phyloP scores from a whole-genome alignment of 306 rosid species.

The Luffa aegyptiaca region DNA sequence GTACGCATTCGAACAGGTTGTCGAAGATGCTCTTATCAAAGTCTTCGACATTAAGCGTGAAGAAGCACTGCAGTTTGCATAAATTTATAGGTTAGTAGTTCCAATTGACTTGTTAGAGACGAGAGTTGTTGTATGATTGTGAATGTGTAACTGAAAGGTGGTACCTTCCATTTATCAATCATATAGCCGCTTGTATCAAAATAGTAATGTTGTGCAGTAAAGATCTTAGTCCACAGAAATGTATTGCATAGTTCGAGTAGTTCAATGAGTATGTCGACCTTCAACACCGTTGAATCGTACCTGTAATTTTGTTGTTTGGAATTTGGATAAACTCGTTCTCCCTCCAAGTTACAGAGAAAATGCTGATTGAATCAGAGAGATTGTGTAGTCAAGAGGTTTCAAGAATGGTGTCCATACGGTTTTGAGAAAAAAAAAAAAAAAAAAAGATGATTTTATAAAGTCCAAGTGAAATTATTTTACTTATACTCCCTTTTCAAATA shows the following conservation, averaged over 20 bases:
- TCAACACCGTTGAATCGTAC: not conserved
- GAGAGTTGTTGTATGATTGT: not conserved
- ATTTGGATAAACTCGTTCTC: not conserved
- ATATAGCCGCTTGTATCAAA: not conserved
- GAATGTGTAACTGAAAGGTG: not conserved
- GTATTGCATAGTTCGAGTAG: not conserved
- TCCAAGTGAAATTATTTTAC: not conserved
- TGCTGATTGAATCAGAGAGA: not conserved
- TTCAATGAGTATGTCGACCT: not conserved
- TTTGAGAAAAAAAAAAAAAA: too few species aligned
- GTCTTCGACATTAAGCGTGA: slow-evolving; percentile 74
- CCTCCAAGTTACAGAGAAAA: not conserved
- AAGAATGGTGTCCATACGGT: not conserved
- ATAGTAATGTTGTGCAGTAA: slow-evolving; percentile 2
- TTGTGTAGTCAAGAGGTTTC: not conserved
- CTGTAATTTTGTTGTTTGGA: not conserved
- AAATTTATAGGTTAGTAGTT: slow-evolving; percentile 10
- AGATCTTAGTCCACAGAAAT: not conserved
- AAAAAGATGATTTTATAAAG: not conserved
- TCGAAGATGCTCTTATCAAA: slow-evolving; percentile 76
- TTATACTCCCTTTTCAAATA: too few species aligned
- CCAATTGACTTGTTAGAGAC: not conserved
- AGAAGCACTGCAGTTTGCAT: slow-evolving; percentile 54
- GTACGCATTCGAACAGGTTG: slow-evolving; percentile 38
- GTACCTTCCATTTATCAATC: not conserved